These are phyloP conservation scores for Blastocystis sp. DNA, from an alignment of 352 stramenopile species.

Conservation along the genomic window DNA sequence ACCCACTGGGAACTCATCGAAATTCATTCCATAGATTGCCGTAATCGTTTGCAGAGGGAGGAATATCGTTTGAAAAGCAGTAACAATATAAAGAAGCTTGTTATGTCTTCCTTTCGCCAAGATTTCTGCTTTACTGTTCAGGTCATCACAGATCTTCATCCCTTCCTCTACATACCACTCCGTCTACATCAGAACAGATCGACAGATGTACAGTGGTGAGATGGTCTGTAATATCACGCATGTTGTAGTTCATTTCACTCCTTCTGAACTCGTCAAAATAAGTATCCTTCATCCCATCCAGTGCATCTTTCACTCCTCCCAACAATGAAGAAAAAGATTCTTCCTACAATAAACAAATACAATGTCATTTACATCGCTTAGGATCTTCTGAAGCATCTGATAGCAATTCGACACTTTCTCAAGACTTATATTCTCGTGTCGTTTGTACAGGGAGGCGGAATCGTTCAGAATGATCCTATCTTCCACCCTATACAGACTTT, in stretches of 20 bases:
- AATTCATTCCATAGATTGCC: slow-evolving; percentile 60
- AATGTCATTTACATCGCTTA: not conserved
- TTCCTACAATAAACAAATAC: not conserved
- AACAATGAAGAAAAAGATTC: not conserved
- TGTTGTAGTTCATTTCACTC: slow-evolving; percentile 10
- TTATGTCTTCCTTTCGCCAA: not conserved
- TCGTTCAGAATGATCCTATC: not conserved
- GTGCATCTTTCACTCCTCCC: not conserved
- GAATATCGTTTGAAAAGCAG: slow-evolving; percentile 45
- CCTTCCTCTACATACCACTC: slow-evolving; percentile 4
- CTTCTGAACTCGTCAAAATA: slow-evolving; percentile 28
- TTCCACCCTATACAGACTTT: not conserved
- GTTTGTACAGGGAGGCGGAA: not conserved
- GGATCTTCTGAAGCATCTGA: not conserved
- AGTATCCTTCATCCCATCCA: not conserved
- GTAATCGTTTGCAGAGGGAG: slow-evolving; percentile 48
- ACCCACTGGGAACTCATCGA: slow-evolving; percentile 40
- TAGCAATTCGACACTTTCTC: not conserved
- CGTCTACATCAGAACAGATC: not conserved
- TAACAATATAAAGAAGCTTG: slow-evolving; percentile 46
- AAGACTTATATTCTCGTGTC: not conserved
- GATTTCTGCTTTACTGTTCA: slow-evolving; percentile 1
- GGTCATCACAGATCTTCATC: slow-evolving; percentile 3
- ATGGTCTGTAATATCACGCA: slow-evolving; percentile 48
- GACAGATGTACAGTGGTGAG: not conserved